Percentiles rank a stretch among this genome's conserved stretches.
phyloP scores from a whole-genome alignment of 148 eudicot genomes.

The Heliosperma pusillum region DNA sequence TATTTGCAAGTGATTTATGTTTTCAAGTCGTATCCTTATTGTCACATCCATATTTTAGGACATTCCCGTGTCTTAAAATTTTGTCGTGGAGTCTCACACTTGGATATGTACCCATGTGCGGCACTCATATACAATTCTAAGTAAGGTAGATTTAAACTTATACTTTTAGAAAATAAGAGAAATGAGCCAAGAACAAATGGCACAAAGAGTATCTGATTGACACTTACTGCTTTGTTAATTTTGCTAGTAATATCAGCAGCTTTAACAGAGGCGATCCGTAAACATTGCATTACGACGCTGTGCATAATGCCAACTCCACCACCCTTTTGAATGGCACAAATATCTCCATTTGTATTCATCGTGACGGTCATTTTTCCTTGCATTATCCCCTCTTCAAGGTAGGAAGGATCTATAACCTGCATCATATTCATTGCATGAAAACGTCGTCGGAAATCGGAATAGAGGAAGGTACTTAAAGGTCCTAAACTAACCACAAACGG shows the following conservation, averaged over 20 bases:
- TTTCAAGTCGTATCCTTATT: too few relatives aligned
- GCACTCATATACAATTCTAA: neutral
- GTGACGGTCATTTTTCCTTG: conserved; percentile 81
- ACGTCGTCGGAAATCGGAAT: conserved; percentile 10
- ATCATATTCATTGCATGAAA: conserved; percentile 17
- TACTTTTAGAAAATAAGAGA: neutral
- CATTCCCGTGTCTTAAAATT: too few relatives aligned
- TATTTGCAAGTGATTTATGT: too few relatives aligned
- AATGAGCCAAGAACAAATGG: neutral
- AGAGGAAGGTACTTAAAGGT: neutral
- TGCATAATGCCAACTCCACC: conserved; percentile 82
- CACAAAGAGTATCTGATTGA: neutral
- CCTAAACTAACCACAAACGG: too few relatives aligned
- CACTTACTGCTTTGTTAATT: conserved; percentile 75
- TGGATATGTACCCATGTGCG: too few relatives aligned
- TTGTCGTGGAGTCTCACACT: too few relatives aligned
- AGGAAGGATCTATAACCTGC: conserved; percentile 82
- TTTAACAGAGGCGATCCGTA: conserved; percentile 77
- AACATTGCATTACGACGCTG: conserved; percentile 75
- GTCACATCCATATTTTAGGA: too few relatives aligned
- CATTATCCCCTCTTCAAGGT: conserved; percentile 82
- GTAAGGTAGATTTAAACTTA: neutral
- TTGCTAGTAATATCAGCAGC: conserved; percentile 76
- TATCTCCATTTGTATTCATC: conserved; percentile 78
- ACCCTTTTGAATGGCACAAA: conserved; percentile 89